phyloP scores from a whole-genome alignment of 305 asterid genomes.

The Fraxinus sp. region DNA sequence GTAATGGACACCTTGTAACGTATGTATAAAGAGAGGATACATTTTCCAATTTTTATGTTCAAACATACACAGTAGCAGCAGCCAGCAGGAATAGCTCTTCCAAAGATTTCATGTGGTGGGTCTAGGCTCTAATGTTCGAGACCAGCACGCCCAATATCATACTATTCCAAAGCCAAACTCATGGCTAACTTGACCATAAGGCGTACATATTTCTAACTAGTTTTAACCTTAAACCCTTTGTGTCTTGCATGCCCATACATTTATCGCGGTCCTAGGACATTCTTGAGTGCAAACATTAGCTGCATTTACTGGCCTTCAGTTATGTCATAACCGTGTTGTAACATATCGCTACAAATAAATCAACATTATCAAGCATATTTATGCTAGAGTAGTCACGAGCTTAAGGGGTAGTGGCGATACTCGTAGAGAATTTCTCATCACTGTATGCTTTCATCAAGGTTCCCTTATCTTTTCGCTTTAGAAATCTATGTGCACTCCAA shows the following conservation, averaged over 20 bases:
- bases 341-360: too few species aligned
- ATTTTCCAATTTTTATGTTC: neutral
- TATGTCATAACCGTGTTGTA: too few species aligned
- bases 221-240: too few species aligned
- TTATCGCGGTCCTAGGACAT: too few species aligned
- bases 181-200: neutral
- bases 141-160: neutral
- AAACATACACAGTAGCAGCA: neutral
- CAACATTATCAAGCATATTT: conserved; percentile 3
- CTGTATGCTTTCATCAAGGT: neutral
- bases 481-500: neutral
- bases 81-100: neutral
- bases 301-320: too few species aligned
- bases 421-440: neutral
- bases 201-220: too few species aligned
- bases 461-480: neutral
- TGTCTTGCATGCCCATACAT: too few species aligned
- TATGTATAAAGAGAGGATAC: neutral
- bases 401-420: neutral
- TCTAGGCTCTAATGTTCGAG: neutral
- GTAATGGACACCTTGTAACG: neutral
- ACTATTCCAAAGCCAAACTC: neutral
- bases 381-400: neutral
- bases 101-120: neutral
- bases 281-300: too few species aligned